Conservation (phyloP, 331 rosid species). For the Malus hybrid region DNA sequence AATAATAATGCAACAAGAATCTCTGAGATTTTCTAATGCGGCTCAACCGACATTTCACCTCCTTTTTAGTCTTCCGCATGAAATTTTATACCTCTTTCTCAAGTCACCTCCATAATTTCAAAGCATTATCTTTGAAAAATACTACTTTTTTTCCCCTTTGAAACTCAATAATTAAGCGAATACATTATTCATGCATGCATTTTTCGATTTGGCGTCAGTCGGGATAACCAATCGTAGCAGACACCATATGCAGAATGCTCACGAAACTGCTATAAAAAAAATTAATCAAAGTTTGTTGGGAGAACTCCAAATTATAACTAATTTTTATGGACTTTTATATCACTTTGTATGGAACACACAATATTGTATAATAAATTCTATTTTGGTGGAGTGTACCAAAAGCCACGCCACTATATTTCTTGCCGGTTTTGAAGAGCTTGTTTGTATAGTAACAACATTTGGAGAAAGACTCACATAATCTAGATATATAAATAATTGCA, state of each 20-base stretch:
- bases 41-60: conserved; percentile 42
- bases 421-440: conserved; percentile 13
- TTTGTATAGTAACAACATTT: not conserved
- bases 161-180: no score
- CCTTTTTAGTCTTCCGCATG: not conserved
- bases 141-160: no score
- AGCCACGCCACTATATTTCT: conserved; percentile 8
- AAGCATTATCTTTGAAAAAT: not conserved
- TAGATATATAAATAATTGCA: no score
- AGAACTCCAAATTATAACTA: not conserved
- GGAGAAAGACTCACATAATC: no score
- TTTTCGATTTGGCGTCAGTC: not conserved
- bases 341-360: not conserved
- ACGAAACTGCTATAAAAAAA: not conserved
- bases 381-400: conserved; percentile 15
- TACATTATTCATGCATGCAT: not conserved
- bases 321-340: conserved; percentile 6
- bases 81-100: not conserved
- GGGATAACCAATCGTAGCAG: not conserved
- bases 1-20: conserved; percentile 24
- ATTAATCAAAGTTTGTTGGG: not conserved
- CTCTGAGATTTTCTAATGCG: conserved; percentile 30
- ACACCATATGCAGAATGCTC: conserved; percentile 1
- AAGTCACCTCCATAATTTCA: not conserved
- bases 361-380: no score